A percentile compares a stretch with the other conserved stretches of the same genome.
phyloP scores from a whole-genome alignment of 805 yeast genomes.

The Ogataea siamensis region DNA sequence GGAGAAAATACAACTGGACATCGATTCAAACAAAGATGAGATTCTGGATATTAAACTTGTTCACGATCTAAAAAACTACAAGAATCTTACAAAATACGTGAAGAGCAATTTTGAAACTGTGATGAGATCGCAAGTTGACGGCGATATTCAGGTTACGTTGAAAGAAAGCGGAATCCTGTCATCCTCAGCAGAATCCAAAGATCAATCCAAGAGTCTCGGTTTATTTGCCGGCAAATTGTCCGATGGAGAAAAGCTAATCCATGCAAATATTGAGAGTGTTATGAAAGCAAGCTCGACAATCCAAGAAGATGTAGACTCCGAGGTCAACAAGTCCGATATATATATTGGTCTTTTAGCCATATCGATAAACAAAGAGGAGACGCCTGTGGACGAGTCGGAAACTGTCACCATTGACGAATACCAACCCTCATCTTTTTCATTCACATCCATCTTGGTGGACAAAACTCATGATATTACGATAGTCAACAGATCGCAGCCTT shows the following conservation, averaged over 20 bases:
- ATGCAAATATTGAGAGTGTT: constrained; percentile 82
- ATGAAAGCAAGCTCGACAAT: constrained; percentile 32
- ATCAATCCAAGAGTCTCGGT: constrained; percentile 49
- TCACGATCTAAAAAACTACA: constrained; percentile 62
- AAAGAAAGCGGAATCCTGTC: constrained; percentile 47
- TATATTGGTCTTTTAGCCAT: constrained; percentile 35
- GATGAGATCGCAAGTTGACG: constrained; percentile 69
- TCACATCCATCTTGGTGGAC: constrained; percentile 75
- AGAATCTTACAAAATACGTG: constrained; percentile 45
- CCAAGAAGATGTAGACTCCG: constrained; percentile 3
- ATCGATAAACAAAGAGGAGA: constrained; percentile 24
- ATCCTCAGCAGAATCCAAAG: constrained; percentile 27
- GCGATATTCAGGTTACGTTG: constrained; percentile 63
- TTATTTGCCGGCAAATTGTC: constrained; percentile 71
- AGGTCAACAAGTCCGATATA: constrained; percentile 26
- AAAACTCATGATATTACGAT: constrained; percentile 72
- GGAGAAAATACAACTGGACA: constrained; percentile 35
- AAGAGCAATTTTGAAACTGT: constrained; percentile 57
- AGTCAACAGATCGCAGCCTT: constrained; percentile 79
- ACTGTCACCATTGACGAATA: constrained; percentile 44
- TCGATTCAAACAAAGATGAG: constrained; percentile 42
- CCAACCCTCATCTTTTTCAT: constrained; percentile 60
- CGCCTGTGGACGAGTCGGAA: constrained; percentile 25
- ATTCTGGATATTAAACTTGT: constrained; percentile 59
- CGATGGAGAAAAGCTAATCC: constrained; percentile 85